Base-by-base conservation (phyloP, 306 rosid species). In the Inga leiocalycina region DNA sequence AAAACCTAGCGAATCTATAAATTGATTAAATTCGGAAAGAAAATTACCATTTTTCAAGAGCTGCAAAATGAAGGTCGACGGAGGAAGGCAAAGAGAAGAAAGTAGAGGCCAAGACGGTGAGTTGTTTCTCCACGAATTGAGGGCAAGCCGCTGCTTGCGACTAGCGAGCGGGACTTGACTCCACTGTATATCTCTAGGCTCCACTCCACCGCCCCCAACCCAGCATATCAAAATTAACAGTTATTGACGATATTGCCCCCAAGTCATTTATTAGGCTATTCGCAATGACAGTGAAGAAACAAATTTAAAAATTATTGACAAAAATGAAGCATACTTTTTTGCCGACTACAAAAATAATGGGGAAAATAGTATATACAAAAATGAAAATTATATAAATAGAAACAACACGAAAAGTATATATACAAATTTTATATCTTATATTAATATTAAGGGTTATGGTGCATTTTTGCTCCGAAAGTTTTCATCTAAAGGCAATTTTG, bases 11-110 rank as follows among this genome's bases (percentile, higher is more conserved):
- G 12, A 74, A 48, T 74, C 44, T 10, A 74, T 30, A 32, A 20
- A 19, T 51, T 8, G 7, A 44, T 39, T 6, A 39, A 39, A 39
- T 39, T 39, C 43, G 43, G 56, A 44, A 35, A 45, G 76, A 72
- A 46, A 72, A 14, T 5, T 43, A 72, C 76, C 76, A 72, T 72
- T 72, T 45, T 72, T 14, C 30, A 8, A 45, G 41, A 45, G 76
- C 59, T 45, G 41, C 4, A 24, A 71, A 37, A 71, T 56, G 32
- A 43, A 27, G 61, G 8, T 11, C 20, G n/a, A 11, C 56, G 11
- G 34, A 20, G 34, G 44, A 71, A 43, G 30, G 75, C 35, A 27
- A 70, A 10, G 32, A 44, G 75, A 10, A 69, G 54, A 10, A 12
- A 52, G n/a, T 17, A 52, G 56, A 49, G 56, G 19, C 56, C 54